Evolutionary conservation across 805 yeast genomes (phyloP), one percentile per base, ranked within the genome.

Genomic region (Lipomyces yamadae): DNA sequence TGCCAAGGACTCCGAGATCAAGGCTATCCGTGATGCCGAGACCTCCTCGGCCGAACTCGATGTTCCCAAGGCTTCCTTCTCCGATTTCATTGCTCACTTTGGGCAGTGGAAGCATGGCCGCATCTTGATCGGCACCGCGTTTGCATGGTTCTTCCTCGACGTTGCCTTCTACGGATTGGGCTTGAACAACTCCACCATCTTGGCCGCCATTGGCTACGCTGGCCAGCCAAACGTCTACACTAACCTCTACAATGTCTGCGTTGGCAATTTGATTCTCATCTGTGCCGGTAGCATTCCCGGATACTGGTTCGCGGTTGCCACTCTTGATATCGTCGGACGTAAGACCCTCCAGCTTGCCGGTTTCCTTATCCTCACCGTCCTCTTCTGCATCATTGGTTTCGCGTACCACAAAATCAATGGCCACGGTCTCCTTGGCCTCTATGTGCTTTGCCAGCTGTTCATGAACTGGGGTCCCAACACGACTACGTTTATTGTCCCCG

Each of bases 251-350:
- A 86, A 92, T 79, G 78, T 89, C 68, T 90, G 94, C 77, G 96
- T 92, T 66, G 97, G 97, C 87, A 92, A 92, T 81, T 84, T 92
- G 83, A 92, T 92, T 81, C 84, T 92, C 78, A 86, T 92, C 70
- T 91, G 96, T 85, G 98, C 98, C 65, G 97, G 98, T 83, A 85
- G 95, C 57, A 86, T 92, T 79, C 97, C 97, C 74, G 97, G 97
- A 76, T 92, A 92, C 81, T 92, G 97, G 97, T 81, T 84, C 68
- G 78, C 94, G 39, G 91, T 88, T 73, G 92, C 92, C 61, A 88
- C 94, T 58, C 77, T 92, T 68, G 97, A 92, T 80, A 83, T 81
- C 50, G 74, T 92, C 73, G 97, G 97, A 74, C 88, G 97, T 84
- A 91, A 89, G 80, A 87, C 92, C 70, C 81, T 92, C 70, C 97